Evolutionary conservation across 2,329 filamentous ascomycete species (phyloP), one percentile per base, ranked within the genome.

Genomic region (Coleophoma cylindrospora): DNA sequence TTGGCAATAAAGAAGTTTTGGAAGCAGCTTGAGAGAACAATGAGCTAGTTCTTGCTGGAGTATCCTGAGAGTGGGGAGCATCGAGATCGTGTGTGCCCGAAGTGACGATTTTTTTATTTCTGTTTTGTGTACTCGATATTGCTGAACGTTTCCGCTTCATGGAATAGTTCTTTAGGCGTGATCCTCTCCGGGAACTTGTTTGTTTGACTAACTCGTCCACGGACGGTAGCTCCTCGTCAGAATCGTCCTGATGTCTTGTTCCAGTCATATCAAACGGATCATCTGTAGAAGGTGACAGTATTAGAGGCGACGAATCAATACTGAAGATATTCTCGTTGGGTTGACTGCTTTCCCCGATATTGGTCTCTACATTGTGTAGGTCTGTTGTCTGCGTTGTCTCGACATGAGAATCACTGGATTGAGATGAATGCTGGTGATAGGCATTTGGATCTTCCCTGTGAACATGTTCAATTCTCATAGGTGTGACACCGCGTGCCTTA

Each of bases 21-120:
- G 14, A 9, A n/a, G 36, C 11, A n/a, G 36, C 13, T 17, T 2
- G 36, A n/a, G 36, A 17, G 14, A 58, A 56, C 14, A 60, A 63
- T 13, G 69, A 67, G 43, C 67, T 71, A 12, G 68, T 70, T 45
- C 63, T 59, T 8, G 68, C 68, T 11, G 70, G 70, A 7, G 70
- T 72, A n/a, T 60, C 63, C 34, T 68, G 69, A 46, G 68, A 58
- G 50, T 71, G 62, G 47, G 69, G 70, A 14, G 68, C 55, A 44
- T 60, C 54, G 49, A 27, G 27, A 10, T 27, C 27, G 9, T 27
- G 6, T 27, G 9, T 10, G 7, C 27, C 27, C 4, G 27, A 2
- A 27, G 27, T 27, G 27, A 27, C 27, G 9, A 27, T 27, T 5
- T 27, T 27, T 27, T 27, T 27, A 10, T 10, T 27, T 27, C 2